Percentiles rank a stretch among this genome's conserved stretches.
These are phyloP conservation scores for Populus ilicifolia DNA, from an alignment of 345 rosid genomes.

Conservation along the genomic window DNA sequence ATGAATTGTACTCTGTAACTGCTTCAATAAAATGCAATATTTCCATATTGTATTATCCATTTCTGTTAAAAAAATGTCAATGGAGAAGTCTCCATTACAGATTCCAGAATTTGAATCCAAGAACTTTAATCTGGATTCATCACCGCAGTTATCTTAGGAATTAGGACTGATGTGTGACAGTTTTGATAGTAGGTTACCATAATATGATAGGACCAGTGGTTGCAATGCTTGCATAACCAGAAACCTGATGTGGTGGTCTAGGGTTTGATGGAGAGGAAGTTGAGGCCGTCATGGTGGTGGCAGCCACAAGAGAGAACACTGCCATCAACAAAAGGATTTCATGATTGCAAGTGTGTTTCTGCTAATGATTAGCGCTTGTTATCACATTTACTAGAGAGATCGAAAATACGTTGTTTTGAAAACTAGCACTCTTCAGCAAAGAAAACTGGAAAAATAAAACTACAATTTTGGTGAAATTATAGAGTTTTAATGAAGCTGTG, in stretches of 20 bases:
- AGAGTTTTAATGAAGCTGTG: too few species aligned
- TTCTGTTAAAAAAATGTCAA: not conserved
- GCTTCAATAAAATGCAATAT: conserved; percentile 5
- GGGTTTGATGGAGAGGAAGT: not conserved
- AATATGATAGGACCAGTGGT: not conserved
- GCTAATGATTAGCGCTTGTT: too few species aligned
- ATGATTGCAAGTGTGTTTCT: too few species aligned
- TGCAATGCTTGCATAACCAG: not conserved
- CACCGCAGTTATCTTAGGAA: too few species aligned
- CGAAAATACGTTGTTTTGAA: too few species aligned
- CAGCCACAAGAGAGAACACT: not conserved
- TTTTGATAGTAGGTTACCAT: not conserved
- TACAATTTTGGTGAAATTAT: too few species aligned
- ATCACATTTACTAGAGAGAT: not conserved
- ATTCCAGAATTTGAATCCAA: not conserved
- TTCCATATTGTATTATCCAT: not conserved
- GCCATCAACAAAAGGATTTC: not conserved
- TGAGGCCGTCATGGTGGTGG: not conserved
- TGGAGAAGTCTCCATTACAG: not conserved
- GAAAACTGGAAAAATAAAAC: too few species aligned
- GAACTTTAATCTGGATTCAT: not conserved
- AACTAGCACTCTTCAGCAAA: too few species aligned
- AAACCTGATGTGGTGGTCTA: not conserved
- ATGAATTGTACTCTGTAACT: conserved; percentile 28
- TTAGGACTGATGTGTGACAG: not conserved